phyloP scores from a whole-genome alignment of 1,139 yeast species.

The Diutina pseudorugosa region DNA sequence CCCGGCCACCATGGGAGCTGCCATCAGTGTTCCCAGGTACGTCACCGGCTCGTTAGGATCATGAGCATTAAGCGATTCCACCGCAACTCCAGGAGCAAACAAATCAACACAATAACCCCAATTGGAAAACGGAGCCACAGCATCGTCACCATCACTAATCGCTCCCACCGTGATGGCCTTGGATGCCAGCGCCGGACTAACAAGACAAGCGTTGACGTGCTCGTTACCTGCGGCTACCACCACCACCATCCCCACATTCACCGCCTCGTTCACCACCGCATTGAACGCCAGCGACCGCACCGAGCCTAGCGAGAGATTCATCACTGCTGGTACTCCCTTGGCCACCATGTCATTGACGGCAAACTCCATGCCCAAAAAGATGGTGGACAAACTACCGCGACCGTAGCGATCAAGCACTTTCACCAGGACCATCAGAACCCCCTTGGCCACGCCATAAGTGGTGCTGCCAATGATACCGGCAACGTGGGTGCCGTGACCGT shows the following conservation, averaged over 20 bases:
- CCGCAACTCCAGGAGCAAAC: slow-evolving; percentile 69
- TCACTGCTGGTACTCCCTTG: slow-evolving; percentile 43
- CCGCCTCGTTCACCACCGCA: slow-evolving; percentile 62
- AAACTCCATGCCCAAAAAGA: slow-evolving; percentile 60
- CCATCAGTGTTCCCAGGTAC: slow-evolving; percentile 81
- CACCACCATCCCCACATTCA: slow-evolving; percentile 56
- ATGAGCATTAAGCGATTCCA: slow-evolving; percentile 30
- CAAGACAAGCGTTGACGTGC: slow-evolving; percentile 61
- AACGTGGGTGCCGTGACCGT: slow-evolving; percentile 82
- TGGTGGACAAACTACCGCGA: slow-evolving; percentile 54
- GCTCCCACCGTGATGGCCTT: slow-evolving; percentile 80
- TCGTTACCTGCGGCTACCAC: slow-evolving; percentile 90
- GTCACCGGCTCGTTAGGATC: slow-evolving; percentile 17
- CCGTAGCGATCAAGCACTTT: slow-evolving; percentile 60
- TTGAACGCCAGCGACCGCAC: slow-evolving; percentile 52
- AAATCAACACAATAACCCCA: slow-evolving; percentile 86
- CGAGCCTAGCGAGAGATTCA: slow-evolving; percentile 75
- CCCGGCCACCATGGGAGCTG: slow-evolving; percentile 75
- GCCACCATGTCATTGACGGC: slow-evolving; percentile 46
- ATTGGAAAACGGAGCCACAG: slow-evolving; percentile 64
- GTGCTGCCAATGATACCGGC: slow-evolving; percentile 80
- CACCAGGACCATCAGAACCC: slow-evolving; percentile 49
- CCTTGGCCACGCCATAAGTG: slow-evolving; percentile 72
- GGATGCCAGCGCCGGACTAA: slow-evolving; percentile 70
- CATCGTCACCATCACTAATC: slow-evolving; percentile 58